Evolutionary conservation across 2,329 filamentous ascomycete genomes (phyloP).

Genomic region (Penicillium sp.): DNA sequence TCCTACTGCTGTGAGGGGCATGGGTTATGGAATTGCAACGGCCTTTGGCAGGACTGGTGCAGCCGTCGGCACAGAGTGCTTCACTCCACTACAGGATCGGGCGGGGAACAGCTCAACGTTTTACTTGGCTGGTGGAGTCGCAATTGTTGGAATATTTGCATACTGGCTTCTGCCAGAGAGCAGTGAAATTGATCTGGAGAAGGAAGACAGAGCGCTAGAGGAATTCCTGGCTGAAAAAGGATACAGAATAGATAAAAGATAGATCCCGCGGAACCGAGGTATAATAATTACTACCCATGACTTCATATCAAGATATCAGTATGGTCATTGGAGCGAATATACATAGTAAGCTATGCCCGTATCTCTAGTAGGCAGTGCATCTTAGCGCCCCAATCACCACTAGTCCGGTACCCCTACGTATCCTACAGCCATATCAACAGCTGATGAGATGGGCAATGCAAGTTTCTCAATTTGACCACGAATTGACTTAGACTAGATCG

Average conservation of each 20-base stretch:
- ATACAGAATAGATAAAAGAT: constrained; percentile 2
- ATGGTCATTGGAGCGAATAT: too few relatives aligned
- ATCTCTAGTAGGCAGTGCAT: too few relatives aligned
- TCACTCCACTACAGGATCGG: constrained; percentile 29
- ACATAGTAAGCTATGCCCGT: too few relatives aligned
- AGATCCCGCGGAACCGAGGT: neutral
- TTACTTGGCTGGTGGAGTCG: constrained; percentile 30
- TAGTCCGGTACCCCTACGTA: too few relatives aligned
- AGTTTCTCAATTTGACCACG: too few relatives aligned
- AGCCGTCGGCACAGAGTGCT: constrained; percentile 34
- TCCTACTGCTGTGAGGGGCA: constrained; percentile 32
- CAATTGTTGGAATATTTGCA: constrained; percentile 26
- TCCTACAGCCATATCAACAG: too few relatives aligned
- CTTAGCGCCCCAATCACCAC: too few relatives aligned
- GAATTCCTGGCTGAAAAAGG: constrained; percentile 23
- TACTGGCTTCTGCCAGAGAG: constrained; percentile 34
- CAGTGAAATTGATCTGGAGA: constrained; percentile 24
- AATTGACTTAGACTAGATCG: too few relatives aligned
- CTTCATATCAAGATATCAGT: too few relatives aligned
- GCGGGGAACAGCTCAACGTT: constrained; percentile 32
- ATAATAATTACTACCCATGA: too few relatives aligned
- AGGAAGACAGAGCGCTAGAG: constrained; percentile 27
- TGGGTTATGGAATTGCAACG: constrained; percentile 32
- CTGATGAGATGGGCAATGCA: too few relatives aligned
- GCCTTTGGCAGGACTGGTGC: constrained; percentile 36